Evolutionary conservation across 2,329 filamentous ascomycete genomes (phyloP), one percentile per base, ranked within the genome.

Genomic region (Chaetomium olivaceum): DNA sequence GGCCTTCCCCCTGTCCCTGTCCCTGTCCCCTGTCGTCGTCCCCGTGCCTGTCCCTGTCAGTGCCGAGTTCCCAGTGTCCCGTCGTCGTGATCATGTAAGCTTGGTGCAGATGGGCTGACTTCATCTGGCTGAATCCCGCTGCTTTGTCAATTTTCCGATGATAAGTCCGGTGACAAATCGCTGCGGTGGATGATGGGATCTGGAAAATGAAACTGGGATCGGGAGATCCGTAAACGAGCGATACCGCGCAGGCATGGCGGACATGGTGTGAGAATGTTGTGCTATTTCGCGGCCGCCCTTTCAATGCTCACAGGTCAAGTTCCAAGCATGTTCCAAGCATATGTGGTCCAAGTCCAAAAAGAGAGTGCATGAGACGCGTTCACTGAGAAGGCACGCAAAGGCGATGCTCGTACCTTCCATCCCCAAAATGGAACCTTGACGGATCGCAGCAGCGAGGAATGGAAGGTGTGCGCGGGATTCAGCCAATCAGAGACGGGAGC

Each of bases 211-310:
- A 50, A 33, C n/a, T 46, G 2, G 33, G 27, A 43, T 21, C 48
- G 43, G 62, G n/a, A n/a, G n/a, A n/a, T n/a, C n/a, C n/a, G n/a
- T 43, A 61, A 55, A 46, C 31, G 11, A 16, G 33, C 12, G 46
- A 51, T 39, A 19, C 43, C 27, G 31, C 27, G 31, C 27, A 14
- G 39, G 6, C 39, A 43, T 43, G 39, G 16, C 11, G 43, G 21
- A 36, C 12, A 69, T 71, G 71, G 68, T 71, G 67, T 65, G 25
- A 71, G 71, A 72, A 72, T 73, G 71, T 70, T 69, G 71, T 66
- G 67, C 71, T 73, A 71, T 72, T 61, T 48, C 58, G 56, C 33
- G 46, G 31, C 33, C 50, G 23, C 31, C 29, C 16, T n/a, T 54
- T 5, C n/a, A 16, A 23, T 39, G 31, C 4, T 57, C 31, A 56